Conservation (phyloP, 257 asterid species). For the Mentha longifolia region DNA sequence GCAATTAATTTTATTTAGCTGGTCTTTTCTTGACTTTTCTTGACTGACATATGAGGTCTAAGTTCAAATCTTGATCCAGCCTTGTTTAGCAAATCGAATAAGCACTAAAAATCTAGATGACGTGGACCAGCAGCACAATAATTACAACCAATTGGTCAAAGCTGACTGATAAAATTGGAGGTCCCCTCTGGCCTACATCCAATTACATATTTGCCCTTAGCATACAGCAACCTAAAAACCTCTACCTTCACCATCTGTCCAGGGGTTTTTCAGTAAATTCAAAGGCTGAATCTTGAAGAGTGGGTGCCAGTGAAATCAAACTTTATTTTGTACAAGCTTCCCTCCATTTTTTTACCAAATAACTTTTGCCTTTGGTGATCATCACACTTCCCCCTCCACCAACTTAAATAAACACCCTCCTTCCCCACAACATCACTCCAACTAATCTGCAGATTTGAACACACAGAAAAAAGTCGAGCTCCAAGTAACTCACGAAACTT, state of each 20-base stretch:
- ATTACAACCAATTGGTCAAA: constrained; percentile 38
- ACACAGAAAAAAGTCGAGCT: constrained; percentile 13
- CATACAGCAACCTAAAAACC: constrained; percentile 1
- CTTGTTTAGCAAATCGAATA: constrained; percentile 15
- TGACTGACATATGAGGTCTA: no score
- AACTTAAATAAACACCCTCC: constrained; percentile 50
- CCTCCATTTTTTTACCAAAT: constrained; percentile 56
- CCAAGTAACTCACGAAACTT: constrained; percentile 30
- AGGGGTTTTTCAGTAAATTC: constrained; percentile 39
- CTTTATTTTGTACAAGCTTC: constrained; percentile 81
- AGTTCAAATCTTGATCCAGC: constrained; percentile 23
- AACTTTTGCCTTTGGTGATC: constrained; percentile 59
- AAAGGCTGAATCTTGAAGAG: constrained; percentile 31
- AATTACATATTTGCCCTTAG: constrained; percentile 44
- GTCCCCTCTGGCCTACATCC: constrained; percentile 32
- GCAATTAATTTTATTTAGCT: no score
- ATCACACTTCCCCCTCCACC: constrained; percentile 57
- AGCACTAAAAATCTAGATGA: constrained; percentile 12
- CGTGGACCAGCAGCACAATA: constrained; percentile 47
- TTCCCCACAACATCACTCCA: constrained; percentile 46
- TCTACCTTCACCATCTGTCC: constrained; percentile 19
- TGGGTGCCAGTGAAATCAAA: constrained; percentile 44
- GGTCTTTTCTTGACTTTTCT: no score
- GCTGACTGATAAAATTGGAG: constrained; percentile 35
- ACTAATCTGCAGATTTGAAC: constrained; percentile 22